Evolutionary conservation across 2,329 filamentous ascomycete species (phyloP), one percentile per base, ranked within the genome.

Genomic region (Rutstroemia sp.): DNA sequence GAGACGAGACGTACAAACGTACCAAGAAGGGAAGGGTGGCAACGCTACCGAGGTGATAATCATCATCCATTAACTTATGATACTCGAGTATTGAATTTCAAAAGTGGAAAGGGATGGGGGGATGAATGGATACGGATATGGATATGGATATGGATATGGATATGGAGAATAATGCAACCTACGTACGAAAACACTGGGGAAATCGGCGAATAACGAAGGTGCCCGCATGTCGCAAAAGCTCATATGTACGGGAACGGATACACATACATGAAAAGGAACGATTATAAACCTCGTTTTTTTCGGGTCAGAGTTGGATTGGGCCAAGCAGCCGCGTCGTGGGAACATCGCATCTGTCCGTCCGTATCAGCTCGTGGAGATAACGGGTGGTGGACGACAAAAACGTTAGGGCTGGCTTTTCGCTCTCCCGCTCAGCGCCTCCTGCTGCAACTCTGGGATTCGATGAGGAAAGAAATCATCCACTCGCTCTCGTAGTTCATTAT

Each of bases 391-490:
- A 25, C 42, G 12, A 55, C 30, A 21, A 34, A 34, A 34, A 14
- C 30, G 44, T 54, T 49, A 54, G 48, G 45, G 45, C 45, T 54
- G 45, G 38, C 42, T 54, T 54, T 27, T 19, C 39, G 19, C n/a
- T 19, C 19, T 49, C 39, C 52, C 45, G 52, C 17, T 21, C 45
- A 41, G 52, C 52, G 17, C 53, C 46, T 44, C n/a, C 53, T 25
- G 21, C 41, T 55, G 38, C 46, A 38, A 55, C 53, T 44, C 47
- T 6, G 50, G 19, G 17, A 21, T 37, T 45, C 8, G n/a, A 50
- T 44, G 25, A 50, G 52, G 46, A 44, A 55, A 49, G 41, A 55
- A 54, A 55, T 50, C 46, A 30, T 14, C 52, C 46, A 42, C 23
- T 25, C 25, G 44, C 52, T 42, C 17, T 19, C 19, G 3, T 23